Evolutionary conservation across 345 rosid species (phyloP).

Genomic region (Dovyalis caffra): DNA sequence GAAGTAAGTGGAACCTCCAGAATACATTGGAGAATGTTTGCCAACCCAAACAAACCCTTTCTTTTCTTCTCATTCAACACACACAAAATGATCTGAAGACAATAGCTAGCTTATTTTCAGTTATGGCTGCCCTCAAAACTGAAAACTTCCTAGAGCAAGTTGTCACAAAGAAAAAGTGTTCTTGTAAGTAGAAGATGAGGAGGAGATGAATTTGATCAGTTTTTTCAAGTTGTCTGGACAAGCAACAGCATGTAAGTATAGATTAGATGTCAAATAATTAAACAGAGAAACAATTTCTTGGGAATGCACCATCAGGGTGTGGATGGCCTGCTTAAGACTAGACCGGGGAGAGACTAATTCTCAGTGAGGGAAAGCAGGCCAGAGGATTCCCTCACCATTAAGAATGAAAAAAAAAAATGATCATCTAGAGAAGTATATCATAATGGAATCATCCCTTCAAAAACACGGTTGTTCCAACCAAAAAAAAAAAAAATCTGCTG

Average conservation of each 20-base stretch:
- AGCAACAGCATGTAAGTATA: neutral
- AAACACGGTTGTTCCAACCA: too few relatives aligned
- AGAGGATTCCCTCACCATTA: neutral
- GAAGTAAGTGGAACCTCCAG: neutral
- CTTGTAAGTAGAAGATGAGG: neutral
- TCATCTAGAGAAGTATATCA: neutral
- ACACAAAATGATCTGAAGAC: neutral
- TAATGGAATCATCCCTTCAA: too few relatives aligned
- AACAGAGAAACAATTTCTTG: too few relatives aligned
- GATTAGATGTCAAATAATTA: neutral
- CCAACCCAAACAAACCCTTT: neutral
- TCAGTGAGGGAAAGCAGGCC: too few relatives aligned
- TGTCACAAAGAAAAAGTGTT: neutral
- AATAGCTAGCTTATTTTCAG: neutral
- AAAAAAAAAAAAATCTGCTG: too few relatives aligned
- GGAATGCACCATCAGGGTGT: too few relatives aligned
- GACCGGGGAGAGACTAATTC: too few relatives aligned
- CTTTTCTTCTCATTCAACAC: neutral
- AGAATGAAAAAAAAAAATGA: neutral
- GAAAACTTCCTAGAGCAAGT: neutral
- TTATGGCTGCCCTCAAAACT: neutral
- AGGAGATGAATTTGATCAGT: neutral
- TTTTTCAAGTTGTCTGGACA: too few relatives aligned
- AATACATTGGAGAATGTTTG: neutral
- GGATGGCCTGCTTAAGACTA: too few relatives aligned